Base-by-base conservation (phyloP, 495 filamentous ascomycete species). In the Oleoguttula mirabilis region DNA sequence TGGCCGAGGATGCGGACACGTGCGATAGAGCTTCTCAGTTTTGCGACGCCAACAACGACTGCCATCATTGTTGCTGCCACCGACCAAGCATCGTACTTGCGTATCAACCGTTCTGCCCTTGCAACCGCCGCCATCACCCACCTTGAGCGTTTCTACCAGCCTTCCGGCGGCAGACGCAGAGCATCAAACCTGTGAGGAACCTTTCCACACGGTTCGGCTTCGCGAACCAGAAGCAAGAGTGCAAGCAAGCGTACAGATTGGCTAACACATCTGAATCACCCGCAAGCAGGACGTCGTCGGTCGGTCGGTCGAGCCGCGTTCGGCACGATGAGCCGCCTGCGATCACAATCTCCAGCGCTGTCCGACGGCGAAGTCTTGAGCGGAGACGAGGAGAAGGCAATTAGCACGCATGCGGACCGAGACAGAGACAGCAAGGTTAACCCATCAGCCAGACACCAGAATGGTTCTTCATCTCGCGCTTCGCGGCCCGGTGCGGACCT, bases 291-390 rank as follows among this genome's bases (percentile, higher is more conserved):
- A 41, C 39, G n/a, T 32, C 36, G 35, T 43, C 46, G 20, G 36
- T 23, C 37, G 7, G 25, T 35, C 15, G 32, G 25, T 28, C 25
- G 6, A 17, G 17, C 36, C 20, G 21, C 32, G 5, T 10, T 22
- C 35, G 31, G 11, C 39, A 39, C 61, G 64, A 67, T 6, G 27
- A 42, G 10, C 10, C 10, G 58, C 60, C 47, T 20, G 21, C 48
- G 48, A 31, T 46, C 48, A 23, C 65, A 63, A 61, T 62, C 63
- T 56, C 65, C 63, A 8, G 27, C 41, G 56, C 67, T 68, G 59
- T 69, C 71, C 66, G 82, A 93, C 68, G 87, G 87, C 64, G 87
- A 94, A 74, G 87, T 93, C 63, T 65, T 81, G 66, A 84, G 82
- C 72, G 74, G 73, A 73, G 76, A 78, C 69, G 65, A 65, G 72